phyloP scores from a whole-genome alignment of 78 protist genomes.

The Dictyostelium brefeldianum region DNA sequence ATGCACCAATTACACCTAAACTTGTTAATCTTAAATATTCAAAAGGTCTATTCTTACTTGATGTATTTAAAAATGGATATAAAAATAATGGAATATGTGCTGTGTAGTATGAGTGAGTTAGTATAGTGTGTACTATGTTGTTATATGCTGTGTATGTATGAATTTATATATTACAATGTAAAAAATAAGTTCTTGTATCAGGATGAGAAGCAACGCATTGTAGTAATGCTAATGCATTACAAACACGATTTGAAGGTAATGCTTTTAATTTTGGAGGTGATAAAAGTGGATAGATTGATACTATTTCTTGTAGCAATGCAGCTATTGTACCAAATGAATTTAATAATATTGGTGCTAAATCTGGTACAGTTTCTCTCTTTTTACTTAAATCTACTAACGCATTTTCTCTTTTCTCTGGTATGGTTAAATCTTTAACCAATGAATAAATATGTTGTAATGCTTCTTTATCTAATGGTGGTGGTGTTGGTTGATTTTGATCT shows the following conservation, averaged over 20 bases:
- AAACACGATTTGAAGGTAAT: constrained; percentile 96
- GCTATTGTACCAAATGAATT: constrained; percentile 97
- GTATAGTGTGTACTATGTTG: too few species aligned
- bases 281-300: constrained; percentile 97
- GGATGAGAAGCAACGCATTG: constrained; percentile 99
- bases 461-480: constrained; percentile 73
- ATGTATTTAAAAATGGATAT: constrained; percentile 99
- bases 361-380: constrained; percentile 95
- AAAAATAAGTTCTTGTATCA: constrained; percentile 98
- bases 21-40: constrained; percentile 98
- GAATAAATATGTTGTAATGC: constrained; percentile 54
- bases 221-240: constrained; percentile 99
- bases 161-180: constrained; percentile 80
- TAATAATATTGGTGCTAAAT: constrained; percentile 99
- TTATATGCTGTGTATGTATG: too few species aligned
- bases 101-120: neutral
- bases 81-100: constrained; percentile 99
- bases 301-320: constrained; percentile 98
- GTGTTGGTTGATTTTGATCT: constrained; percentile 22
- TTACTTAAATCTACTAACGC: constrained; percentile 97
- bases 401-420: constrained; percentile 92
- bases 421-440: constrained; percentile 84
- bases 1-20: constrained; percentile 99
- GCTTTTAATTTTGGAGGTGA: constrained; percentile 97
- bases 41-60: constrained; percentile 94